These are phyloP conservation scores for Penicillium dipodomyicola DNA, from an alignment of 495 filamentous ascomycete genomes.

Conservation along the genomic window DNA sequence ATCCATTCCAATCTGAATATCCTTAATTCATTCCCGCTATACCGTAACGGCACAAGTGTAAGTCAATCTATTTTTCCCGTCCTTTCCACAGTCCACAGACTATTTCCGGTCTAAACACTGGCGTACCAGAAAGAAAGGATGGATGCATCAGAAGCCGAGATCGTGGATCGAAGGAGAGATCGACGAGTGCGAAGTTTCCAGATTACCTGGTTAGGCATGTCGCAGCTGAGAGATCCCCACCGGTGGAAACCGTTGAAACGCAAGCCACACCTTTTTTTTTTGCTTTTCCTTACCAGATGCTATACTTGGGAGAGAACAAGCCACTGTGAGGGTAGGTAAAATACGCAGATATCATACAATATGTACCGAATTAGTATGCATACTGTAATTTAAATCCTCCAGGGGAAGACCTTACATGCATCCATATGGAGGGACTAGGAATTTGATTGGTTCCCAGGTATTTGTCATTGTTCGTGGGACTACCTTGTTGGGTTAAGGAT, in stretches of 20 bases:
- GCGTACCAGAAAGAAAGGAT: constrained; percentile 14
- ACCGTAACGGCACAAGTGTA: neutral
- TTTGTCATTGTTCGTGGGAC: constrained; percentile 35
- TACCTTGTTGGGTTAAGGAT: constrained; percentile 30
- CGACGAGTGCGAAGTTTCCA: constrained; percentile 24
- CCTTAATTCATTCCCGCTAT: constrained; percentile 10
- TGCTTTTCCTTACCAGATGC: constrained; percentile 10
- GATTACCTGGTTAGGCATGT: constrained; percentile 20
- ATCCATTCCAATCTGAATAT: constrained; percentile 3
- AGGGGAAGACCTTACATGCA: constrained; percentile 2
- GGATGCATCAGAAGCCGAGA: constrained; percentile 14
- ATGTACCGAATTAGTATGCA: neutral
- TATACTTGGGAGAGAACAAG: neutral
- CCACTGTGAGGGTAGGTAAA: neutral
- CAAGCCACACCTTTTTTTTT: constrained; percentile 32
- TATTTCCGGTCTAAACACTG: constrained; percentile 20
- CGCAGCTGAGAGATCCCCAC: constrained; percentile 20
- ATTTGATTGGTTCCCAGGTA: constrained; percentile 31
- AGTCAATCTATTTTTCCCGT: constrained; percentile 29
- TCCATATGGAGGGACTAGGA: neutral
- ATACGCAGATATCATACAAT: too few relatives aligned
- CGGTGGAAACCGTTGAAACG: constrained; percentile 33
- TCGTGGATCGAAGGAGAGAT: constrained; percentile 25
- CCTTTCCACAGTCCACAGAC: constrained; percentile 6
- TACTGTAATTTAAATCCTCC: neutral